Conservation (phyloP, 2,329 filamentous ascomycete species). For the Plectosphaerella cucumerina region DNA sequence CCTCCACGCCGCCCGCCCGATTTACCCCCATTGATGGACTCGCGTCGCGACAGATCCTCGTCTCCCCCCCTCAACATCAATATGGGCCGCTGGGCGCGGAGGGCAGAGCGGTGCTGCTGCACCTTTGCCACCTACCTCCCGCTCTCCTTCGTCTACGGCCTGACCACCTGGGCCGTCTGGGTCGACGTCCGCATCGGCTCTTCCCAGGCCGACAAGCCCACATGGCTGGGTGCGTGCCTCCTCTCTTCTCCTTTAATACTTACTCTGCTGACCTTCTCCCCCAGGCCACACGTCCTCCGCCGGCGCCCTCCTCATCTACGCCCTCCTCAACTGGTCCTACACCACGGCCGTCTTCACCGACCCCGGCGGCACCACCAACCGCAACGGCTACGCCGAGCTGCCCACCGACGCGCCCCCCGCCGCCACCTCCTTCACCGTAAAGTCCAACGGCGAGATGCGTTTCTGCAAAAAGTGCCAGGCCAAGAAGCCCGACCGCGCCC, state of each 20-base stretch:
- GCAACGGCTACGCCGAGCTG: slow-evolving; percentile 71
- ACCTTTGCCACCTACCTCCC: slow-evolving; percentile 75
- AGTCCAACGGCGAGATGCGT: slow-evolving; percentile 78
- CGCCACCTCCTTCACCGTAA: slow-evolving; percentile 82
- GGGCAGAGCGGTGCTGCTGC: slow-evolving; percentile 81
- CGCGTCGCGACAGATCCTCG: slow-evolving; percentile 2
- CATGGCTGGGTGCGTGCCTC: slow-evolving; percentile 51
- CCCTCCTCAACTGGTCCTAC: slow-evolving; percentile 83
- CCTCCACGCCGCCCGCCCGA: not conserved
- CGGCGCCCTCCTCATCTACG: slow-evolving; percentile 67
- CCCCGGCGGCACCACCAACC: slow-evolving; percentile 68
- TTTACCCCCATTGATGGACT: slow-evolving; percentile 9
- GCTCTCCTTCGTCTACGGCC: slow-evolving; percentile 79
- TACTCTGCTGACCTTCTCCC: slow-evolving; percentile 11
- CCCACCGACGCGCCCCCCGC: slow-evolving; percentile 63
- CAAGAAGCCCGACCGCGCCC: slow-evolving; percentile 89
- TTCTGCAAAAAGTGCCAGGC: slow-evolving; percentile 98
- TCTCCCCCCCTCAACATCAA: slow-evolving; percentile 36
- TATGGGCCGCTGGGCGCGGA: slow-evolving; percentile 61
- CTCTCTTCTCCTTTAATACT: slow-evolving; percentile 2
- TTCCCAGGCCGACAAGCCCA: slow-evolving; percentile 45
- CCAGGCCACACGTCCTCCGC: slow-evolving; percentile 53
- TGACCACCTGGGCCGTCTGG: slow-evolving; percentile 94
- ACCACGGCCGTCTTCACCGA: slow-evolving; percentile 89
- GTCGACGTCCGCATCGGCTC: slow-evolving; percentile 71